Conservation (phyloP, 306 rosid genomes). For the Vicia faba region DNA sequence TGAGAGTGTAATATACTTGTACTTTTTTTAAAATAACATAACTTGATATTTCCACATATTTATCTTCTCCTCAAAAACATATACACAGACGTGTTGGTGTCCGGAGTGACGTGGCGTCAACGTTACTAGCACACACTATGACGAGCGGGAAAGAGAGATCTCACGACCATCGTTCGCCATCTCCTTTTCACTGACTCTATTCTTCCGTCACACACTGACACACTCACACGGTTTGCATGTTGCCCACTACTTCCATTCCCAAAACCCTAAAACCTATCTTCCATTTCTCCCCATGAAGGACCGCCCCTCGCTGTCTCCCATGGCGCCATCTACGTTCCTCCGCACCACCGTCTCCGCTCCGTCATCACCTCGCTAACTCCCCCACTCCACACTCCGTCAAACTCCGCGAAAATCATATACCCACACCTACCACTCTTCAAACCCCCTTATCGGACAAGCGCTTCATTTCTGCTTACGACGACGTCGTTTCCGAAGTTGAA, state of each 20-base stretch:
- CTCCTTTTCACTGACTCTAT: background rate
- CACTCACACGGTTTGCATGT: conserved; percentile 52
- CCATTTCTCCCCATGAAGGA: conserved; percentile 69
- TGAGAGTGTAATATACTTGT: no score
- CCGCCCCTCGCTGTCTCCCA: conserved; percentile 74
- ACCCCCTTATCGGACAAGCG: conserved; percentile 47
- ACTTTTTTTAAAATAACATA: no score
- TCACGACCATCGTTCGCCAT: background rate
- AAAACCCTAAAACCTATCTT: conserved; percentile 47
- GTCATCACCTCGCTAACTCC: conserved; percentile 46
- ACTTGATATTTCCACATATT: no score
- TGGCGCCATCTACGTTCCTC: conserved; percentile 80
- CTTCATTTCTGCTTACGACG: conserved; percentile 56
- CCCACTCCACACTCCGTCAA: conserved; percentile 47
- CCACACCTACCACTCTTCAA: conserved; percentile 29
- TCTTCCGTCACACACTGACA: conserved; percentile 1
- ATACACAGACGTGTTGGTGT: background rate
- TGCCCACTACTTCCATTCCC: conserved; percentile 23
- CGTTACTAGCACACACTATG: background rate
- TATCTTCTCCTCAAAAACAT: no score
- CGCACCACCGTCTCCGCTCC: conserved; percentile 85
- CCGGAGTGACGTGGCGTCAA: background rate
- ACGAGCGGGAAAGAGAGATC: conserved; percentile 2
- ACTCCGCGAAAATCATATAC: conserved; percentile 42
- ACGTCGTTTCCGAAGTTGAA: conserved; percentile 51